Percentiles rank a stretch among this genome's conserved stretches.
Conservation (phyloP, 163 green algal species). For the Smithsoniella earleae region DNA sequence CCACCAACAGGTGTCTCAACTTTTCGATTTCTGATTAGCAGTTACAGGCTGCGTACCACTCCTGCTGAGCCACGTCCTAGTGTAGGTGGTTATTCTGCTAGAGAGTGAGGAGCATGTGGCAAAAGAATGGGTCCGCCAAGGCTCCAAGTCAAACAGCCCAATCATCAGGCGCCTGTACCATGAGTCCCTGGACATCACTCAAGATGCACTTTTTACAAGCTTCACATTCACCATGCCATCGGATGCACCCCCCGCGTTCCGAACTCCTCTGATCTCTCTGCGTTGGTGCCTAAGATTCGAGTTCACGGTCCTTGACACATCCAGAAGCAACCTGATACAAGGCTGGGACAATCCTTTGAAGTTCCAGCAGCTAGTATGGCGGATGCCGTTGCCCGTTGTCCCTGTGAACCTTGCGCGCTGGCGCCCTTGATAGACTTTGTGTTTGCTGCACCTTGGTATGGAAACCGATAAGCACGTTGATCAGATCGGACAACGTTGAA, state of each 20-base stretch:
- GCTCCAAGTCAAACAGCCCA: neutral
- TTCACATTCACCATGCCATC: constrained; percentile 61
- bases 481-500: too few species aligned
- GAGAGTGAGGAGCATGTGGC: constrained; percentile 58
- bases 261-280: constrained; percentile 50
- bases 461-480: too few species aligned
- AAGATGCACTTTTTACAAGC: constrained; percentile 49
- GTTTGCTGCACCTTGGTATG: too few species aligned
- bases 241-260: constrained; percentile 52
- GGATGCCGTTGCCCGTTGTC: constrained; percentile 9
- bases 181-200: constrained; percentile 55
- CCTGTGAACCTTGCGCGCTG: too few species aligned
- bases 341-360: too few species aligned
- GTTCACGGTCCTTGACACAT: constrained; percentile 36
- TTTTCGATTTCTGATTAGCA: too few species aligned
- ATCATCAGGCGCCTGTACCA: constrained; percentile 47
- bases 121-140: constrained; percentile 37
- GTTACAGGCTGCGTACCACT: too few species aligned
- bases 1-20: too few species aligned
- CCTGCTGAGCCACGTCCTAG: too few species aligned
- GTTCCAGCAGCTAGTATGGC: constrained; percentile 22
- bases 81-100: constrained; percentile 53
- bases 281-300: constrained; percentile 64
- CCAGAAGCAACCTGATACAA: neutral
- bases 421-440: too few species aligned